phyloP scores from a whole-genome alignment of 331 rosid species.

The Malus hybrid region DNA sequence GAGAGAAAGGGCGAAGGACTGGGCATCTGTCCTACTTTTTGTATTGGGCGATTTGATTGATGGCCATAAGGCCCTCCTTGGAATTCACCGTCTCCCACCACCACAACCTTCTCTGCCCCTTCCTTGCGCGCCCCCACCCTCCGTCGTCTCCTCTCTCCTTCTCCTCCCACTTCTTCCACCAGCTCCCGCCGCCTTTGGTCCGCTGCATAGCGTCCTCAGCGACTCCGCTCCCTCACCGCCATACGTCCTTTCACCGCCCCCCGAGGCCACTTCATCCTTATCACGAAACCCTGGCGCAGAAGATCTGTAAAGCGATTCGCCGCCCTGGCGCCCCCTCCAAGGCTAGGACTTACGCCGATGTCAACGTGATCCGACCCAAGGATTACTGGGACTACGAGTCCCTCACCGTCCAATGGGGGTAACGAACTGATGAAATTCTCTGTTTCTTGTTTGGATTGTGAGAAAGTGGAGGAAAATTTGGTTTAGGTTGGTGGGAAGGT shows the following conservation, averaged over 20 bases:
- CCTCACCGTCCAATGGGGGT: conserved; percentile 96
- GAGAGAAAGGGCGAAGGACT: background rate
- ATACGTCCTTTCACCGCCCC: conserved; percentile 3
- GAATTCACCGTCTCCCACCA: conserved; percentile 47
- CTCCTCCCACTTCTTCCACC: background rate
- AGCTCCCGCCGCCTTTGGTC: conserved; percentile 17
- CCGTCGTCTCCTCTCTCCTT: background rate
- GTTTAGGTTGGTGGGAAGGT: background rate
- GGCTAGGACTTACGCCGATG: conserved; percentile 68
- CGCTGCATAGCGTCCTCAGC: conserved; percentile 39
- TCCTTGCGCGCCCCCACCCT: background rate
- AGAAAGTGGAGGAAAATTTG: background rate
- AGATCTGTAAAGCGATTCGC: conserved; percentile 79
- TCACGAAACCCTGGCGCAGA: conserved; percentile 75
- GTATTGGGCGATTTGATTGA: conserved; percentile 33
- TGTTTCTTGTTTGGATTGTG: background rate
- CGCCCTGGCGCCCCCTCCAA: conserved; percentile 84
- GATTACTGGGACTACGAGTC: conserved; percentile 92
- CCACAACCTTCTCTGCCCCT: conserved; percentile 10
- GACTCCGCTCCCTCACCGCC: conserved; percentile 23
- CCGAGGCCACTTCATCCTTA: conserved; percentile 14
- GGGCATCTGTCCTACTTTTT: conserved; percentile 1
- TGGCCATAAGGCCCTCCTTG: conserved; percentile 71
- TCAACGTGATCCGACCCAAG: conserved; percentile 84
- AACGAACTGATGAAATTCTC: background rate